Conservation (phyloP, 116 monocot genomes). For the Cymodocea nodosa region DNA sequence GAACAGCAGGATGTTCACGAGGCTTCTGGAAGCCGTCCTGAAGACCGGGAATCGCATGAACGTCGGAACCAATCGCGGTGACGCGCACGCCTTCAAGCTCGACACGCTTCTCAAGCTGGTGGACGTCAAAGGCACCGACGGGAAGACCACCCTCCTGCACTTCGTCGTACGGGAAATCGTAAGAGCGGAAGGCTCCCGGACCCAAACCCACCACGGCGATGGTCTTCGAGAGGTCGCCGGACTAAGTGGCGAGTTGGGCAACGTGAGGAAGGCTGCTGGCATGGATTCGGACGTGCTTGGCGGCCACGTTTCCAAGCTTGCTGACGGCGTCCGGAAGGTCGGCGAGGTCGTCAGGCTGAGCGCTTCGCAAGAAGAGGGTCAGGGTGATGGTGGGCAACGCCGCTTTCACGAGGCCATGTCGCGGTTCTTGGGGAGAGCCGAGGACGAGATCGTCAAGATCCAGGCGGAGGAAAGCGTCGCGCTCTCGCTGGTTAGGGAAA, state of each 20-base stretch:
- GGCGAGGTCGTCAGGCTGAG: conserved; percentile 37
- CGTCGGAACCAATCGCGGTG: conserved; percentile 64
- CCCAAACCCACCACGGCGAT: conserved; percentile 4
- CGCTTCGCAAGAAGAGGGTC: conserved; percentile 1
- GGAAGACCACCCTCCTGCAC: conserved; percentile 80
- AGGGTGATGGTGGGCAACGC: neutral
- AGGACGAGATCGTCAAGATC: conserved; percentile 34
- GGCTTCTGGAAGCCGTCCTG: conserved; percentile 82
- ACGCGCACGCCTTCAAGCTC: conserved; percentile 76
- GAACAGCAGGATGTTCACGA: conserved; percentile 55
- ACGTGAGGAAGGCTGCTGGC: conserved; percentile 62
- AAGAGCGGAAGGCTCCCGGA: conserved; percentile 43
- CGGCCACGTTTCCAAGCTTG: conserved; percentile 37
- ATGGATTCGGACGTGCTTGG: conserved; percentile 60
- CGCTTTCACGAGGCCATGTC: conserved; percentile 39
- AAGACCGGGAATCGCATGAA: conserved; percentile 90
- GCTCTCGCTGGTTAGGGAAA: conserved; percentile 36
- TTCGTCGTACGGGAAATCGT: conserved; percentile 81
- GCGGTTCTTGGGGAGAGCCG: conserved; percentile 37
- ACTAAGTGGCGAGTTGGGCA: conserved; percentile 46
- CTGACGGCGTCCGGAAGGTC: conserved; percentile 41
- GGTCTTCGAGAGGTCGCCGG: conserved; percentile 52
- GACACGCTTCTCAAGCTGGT: conserved; percentile 73
- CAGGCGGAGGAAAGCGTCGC: conserved; percentile 34
- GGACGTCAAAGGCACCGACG: conserved; percentile 73